Conservation (phyloP, 805 yeast genomes). For the Saccharomycopsis javanensis region DNA sequence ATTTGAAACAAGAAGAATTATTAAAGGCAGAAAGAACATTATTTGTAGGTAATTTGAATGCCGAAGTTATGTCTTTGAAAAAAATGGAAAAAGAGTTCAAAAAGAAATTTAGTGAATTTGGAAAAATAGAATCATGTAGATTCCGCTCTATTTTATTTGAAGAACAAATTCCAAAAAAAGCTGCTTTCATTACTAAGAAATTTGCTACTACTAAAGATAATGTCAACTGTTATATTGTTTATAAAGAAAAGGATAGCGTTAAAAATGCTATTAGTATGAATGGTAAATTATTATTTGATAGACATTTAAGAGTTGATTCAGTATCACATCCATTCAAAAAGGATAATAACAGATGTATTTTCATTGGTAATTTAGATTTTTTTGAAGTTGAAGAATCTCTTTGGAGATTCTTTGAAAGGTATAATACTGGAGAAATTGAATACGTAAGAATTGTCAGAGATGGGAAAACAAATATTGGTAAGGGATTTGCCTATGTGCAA, state of each 20-base stretch:
- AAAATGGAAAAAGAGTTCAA: conserved; percentile 53
- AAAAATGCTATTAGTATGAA: conserved; percentile 43
- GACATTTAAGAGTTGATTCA: conserved; percentile 85
- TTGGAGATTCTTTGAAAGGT: conserved; percentile 63
- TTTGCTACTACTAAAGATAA: conserved; percentile 71
- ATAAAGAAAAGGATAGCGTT: conserved; percentile 38
- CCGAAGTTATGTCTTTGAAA: conserved; percentile 56
- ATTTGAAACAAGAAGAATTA: conserved; percentile 35
- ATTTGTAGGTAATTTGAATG: conserved; percentile 79
- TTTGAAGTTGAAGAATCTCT: conserved; percentile 85
- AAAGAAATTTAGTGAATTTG: conserved; percentile 39
- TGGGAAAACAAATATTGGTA: conserved; percentile 87
- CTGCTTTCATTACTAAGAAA: conserved; percentile 70
- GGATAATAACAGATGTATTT: conserved; percentile 74
- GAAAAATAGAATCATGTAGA: conserved; percentile 59
- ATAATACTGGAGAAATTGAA: conserved; percentile 55
- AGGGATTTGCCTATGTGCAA: conserved; percentile 95
- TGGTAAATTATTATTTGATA: conserved; percentile 54
- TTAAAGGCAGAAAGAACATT: conserved; percentile 78
- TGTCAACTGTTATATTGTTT: conserved; percentile 84
- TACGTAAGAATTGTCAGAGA: conserved; percentile 88
- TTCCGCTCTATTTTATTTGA: conserved; percentile 88
- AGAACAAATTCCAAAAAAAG: conserved; percentile 83
- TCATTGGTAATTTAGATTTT: conserved; percentile 90
- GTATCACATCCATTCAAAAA: conserved; percentile 85